A percentile compares a stretch with the other conserved stretches of the same genome.
phyloP scores from a whole-genome alignment of 805 yeast species.

The Zygosaccharomyces gambellarensis region DNA sequence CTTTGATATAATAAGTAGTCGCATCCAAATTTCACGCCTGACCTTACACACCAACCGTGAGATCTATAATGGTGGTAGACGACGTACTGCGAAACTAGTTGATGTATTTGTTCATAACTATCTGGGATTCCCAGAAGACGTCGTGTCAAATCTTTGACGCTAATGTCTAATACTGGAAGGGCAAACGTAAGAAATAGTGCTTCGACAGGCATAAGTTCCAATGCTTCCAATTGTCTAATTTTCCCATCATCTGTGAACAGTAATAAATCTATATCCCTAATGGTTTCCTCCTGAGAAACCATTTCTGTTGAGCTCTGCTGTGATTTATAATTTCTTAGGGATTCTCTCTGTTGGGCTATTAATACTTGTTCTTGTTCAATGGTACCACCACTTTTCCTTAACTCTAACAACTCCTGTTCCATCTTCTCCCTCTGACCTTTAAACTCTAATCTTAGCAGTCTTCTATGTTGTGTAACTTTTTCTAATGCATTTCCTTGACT shows the following conservation, averaged over 20 bases:
- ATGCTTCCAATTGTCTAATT: slow-evolving; percentile 26
- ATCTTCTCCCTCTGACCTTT: slow-evolving; percentile 61
- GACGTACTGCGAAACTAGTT: slow-evolving; percentile 53
- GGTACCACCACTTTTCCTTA: slow-evolving; percentile 36
- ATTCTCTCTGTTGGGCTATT: slow-evolving; percentile 32
- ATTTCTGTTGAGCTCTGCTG: slow-evolving; percentile 18
- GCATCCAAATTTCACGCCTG: slow-evolving; percentile 91
- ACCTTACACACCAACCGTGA: slow-evolving; percentile 88
- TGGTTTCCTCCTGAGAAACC: slow-evolving; percentile 36
- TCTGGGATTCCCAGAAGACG: slow-evolving; percentile 14
- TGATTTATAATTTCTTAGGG: slow-evolving; percentile 31
- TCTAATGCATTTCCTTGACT: slow-evolving; percentile 47
- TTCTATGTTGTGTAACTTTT: slow-evolving; percentile 67
- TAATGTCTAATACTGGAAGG: slow-evolving; percentile 44
- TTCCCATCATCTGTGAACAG: slow-evolving; percentile 31
- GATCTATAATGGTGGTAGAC: slow-evolving; percentile 85
- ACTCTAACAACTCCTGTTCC: slow-evolving; percentile 46
- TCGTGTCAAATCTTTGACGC: slow-evolving; percentile 16
- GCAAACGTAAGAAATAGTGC: slow-evolving; percentile 62
- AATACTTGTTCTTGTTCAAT: slow-evolving; percentile 28
- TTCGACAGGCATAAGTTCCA: slow-evolving; percentile 75
- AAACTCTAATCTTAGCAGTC: slow-evolving; percentile 67
- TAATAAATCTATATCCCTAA: slow-evolving; percentile 16
- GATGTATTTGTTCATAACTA: slow-evolving; percentile 28
- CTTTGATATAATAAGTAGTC: slow-evolving; percentile 75